phyloP scores from a whole-genome alignment of 495 filamentous ascomycete species.

The Xylaria flabelliformis region DNA sequence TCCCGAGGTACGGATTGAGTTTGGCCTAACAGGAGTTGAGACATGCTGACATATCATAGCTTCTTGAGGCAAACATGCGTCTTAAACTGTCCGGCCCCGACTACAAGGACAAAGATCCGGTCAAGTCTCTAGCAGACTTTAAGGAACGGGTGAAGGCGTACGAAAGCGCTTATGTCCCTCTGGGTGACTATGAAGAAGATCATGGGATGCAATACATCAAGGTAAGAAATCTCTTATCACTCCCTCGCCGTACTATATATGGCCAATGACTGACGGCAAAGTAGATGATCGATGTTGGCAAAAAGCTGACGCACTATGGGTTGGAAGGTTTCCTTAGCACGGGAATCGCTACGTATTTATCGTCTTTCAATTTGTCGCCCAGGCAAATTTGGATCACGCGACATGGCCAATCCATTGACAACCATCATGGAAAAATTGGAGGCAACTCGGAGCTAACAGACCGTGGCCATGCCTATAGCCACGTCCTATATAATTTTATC shows the following conservation, averaged over 20 bases:
- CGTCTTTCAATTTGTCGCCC: constrained; percentile 94
- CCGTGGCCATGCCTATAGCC: constrained; percentile 74
- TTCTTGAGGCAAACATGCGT: constrained; percentile 96
- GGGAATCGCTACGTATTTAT: constrained; percentile 88
- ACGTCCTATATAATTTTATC: constrained; percentile 77
- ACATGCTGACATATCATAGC: constrained; percentile 38
- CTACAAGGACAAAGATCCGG: constrained; percentile 91
- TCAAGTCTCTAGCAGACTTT: constrained; percentile 84
- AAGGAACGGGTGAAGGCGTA: constrained; percentile 93
- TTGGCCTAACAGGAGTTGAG: neutral
- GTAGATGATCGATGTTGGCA: constrained; percentile 95
- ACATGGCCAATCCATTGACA: constrained; percentile 86
- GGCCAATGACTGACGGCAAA: constrained; percentile 11
- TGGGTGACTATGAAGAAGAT: constrained; percentile 90
- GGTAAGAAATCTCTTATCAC: constrained; percentile 41
- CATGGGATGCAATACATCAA: constrained; percentile 89
- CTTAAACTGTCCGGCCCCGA: constrained; percentile 96
- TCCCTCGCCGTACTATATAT: neutral
- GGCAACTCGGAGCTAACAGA: constrained; percentile 83
- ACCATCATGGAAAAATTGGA: constrained; percentile 78
- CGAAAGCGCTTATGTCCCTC: constrained; percentile 86
- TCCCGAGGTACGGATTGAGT: constrained; percentile 55
- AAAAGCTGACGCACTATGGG: constrained; percentile 89
- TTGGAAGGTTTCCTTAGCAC: constrained; percentile 89
- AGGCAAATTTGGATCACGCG: constrained; percentile 98